Base-by-base conservation (phyloP, 2,329 filamentous ascomycete species). In the Talaromyces rugulosus region DNA sequence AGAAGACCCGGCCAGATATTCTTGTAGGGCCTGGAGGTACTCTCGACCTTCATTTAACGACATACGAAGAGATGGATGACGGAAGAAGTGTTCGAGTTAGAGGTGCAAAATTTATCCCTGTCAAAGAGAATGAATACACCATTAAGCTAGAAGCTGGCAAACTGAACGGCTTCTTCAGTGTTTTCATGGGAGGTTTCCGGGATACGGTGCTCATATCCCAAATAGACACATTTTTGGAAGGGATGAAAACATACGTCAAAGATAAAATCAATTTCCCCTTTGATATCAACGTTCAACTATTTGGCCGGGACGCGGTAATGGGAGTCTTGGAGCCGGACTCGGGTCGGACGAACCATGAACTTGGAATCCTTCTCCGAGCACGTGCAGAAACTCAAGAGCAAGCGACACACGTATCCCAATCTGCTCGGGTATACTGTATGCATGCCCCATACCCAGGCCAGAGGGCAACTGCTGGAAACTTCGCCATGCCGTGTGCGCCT, bases 1-100 rank as follows among this genome's bases (percentile, higher is more conserved):
- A 84, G 72, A 85, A 84, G 61, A 75, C 75, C 0, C 68, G 82
- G n/a, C 82, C 83, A 0, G 82, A 84, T 65, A 66, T 80, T 1
- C 66, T 84, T 4, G 64, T 71, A 3, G 82, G 82, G 0, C 83
- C 82, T 0, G 82, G 1, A 12, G 83, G 82, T 0, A 68, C 70
- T 11, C 71, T 84, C 0, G 72, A 82, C 47, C 69, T 84, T 0
- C 70, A 70, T 0, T 52, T 66, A 0, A 71, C 78, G 1, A 72
- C 64, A 4, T 83, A 81, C 63, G 71, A 78, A 62, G 75, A 81
- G 64, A 63, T 80, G 28, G 12, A 28, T 7, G 64, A 67, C 1
- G 76, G 76, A 0, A 66, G 74, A n/a, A 78, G 75, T 0, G 74
- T 78, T 4, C 72, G 77, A 7, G 76, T 80, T 0, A 67, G 70